Base-by-base conservation (phyloP, 2,329 filamentous ascomycete species). In the Trichoderma polysporum region DNA sequence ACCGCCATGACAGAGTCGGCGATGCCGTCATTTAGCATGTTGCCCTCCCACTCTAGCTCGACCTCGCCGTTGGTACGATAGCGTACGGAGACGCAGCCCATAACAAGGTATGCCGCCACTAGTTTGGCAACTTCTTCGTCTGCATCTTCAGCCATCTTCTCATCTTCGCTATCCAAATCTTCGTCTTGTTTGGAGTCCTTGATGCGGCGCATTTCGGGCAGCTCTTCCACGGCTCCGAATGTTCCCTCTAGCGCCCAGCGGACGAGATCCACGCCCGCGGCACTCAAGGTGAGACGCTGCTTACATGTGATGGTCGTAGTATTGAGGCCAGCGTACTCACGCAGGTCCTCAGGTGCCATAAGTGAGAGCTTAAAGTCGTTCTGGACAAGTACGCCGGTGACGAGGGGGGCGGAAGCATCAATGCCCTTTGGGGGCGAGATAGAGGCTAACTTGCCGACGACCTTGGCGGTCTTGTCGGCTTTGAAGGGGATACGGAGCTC, bases 301-400 rank as follows among this genome's bases (percentile, higher is more conserved):
- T 93, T 93, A 83, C 95, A 99, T 17, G 90, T 88, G 67, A 99
- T 94, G 1, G 92, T 97, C 0, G 95, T 98, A 0, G 95, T 98
- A 2, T 93, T 97, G 33, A 99, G 82, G n/a, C 95, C 95, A 0
- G 95, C 95, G 76, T 97, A 99, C 79, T 99, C 95, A 68, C 93
- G 90, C 37, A 99, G 84, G 76, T 99, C 95, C 73, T 98, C 95
- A 0, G 95, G 94, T 0, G 94, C 94, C 94, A 99, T 98, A 37
- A 99, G 84, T 0, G 92, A 96, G 75, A 99, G 88, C 78, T 98
- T 97, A 79, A 99, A 98, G 77, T 97, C 95, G 76, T 97, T 98
- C 73, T 98, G 94, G 8, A 99, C 94, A 17, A 99, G 84, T 0
- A 99, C 95, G 31, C 95, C 95, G 0, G 90, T 91, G 72, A 99